phyloP scores from a whole-genome alignment of 2,329 filamentous ascomycete genomes.

The Trichoderma asperellum region DNA sequence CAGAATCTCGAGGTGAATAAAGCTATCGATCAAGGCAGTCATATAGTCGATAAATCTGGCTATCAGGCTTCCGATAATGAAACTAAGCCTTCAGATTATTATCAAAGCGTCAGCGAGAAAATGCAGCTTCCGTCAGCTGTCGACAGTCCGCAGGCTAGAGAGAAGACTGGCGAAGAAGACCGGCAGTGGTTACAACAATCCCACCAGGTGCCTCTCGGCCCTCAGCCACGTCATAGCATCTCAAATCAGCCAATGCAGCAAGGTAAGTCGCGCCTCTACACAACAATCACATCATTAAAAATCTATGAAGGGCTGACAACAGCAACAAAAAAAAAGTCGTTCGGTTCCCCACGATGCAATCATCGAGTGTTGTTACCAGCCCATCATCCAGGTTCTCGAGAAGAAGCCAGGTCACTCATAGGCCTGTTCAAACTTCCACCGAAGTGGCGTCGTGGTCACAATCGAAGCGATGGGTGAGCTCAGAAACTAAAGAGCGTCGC shows the following conservation, averaged over 20 bases:
- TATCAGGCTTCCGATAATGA: not conserved
- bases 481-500: constrained; percentile 40
- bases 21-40: not conserved
- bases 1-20: not conserved
- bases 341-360: constrained; percentile 10
- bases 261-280: constrained; percentile 1
- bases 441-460: constrained; percentile 44
- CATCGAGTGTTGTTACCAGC: not conserved
- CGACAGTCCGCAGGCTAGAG: not conserved
- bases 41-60: not conserved
- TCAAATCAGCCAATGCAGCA: constrained; percentile 1
- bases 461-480: constrained; percentile 47
- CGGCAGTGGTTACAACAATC: not conserved
- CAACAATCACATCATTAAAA: not conserved
- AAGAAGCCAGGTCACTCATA: not conserved
- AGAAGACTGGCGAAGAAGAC: not conserved
- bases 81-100: not conserved
- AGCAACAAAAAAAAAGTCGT: not conserved
- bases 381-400: not conserved
- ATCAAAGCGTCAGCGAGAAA: not conserved
- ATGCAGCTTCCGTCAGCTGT: constrained; percentile 1
- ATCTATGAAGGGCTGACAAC: not conserved
- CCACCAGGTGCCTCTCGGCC: not conserved
- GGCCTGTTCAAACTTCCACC: not conserved
- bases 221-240: constrained; percentile 1